Base-by-base conservation (phyloP, 257 asterid genomes). In the Solanum habrochaites region DNA sequence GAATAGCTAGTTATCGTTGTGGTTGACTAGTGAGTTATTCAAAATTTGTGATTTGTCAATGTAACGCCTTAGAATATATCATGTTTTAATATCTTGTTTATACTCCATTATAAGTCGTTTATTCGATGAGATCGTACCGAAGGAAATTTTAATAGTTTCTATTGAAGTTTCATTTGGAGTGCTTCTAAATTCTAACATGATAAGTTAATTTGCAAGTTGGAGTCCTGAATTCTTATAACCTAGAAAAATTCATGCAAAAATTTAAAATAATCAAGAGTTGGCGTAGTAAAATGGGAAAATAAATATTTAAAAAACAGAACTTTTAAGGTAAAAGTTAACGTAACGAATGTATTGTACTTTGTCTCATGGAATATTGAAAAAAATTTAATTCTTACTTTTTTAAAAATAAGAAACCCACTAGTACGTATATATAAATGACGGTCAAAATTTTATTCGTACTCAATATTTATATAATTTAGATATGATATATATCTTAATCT, bases 51-150 rank as follows among this genome's bases (percentile, higher is more conserved):
- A 56, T 56, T 56, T 56, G 8, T 20, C 25, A 58, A 58, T 58
- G 2, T 3, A 0, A 0, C 0, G 25, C 0, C 2, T 56, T 56
- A 20, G 0, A 7, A 7, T 7, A 0, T 56, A 1, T 56, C 69
- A 52, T 18, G 3, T 18, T 52, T 52, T 3, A 16, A 52, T 18
- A 18, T 6, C n/a, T 52, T 52, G 0, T 52, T 18, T 52, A 7
- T 52, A 23, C 0, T 32, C 0, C 1, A 18, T 52, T 52, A 4
- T 52, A 18, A 52, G 7, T 52, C 0, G 3, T 52, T 52, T 23
- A 52, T 52, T 52, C 18, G 3, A 18, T 52, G 1, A 52, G 2
- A 52, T 52, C 1, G 4, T 52, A 52, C 2, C 1, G 1, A 52
- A 52, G 2, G 21, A 52, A 52, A 18, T 18, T 52, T 18, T 52